These are phyloP conservation scores for Marvania coccoides DNA, from an alignment of 139 green algal genomes.

Conservation along the genomic window DNA sequence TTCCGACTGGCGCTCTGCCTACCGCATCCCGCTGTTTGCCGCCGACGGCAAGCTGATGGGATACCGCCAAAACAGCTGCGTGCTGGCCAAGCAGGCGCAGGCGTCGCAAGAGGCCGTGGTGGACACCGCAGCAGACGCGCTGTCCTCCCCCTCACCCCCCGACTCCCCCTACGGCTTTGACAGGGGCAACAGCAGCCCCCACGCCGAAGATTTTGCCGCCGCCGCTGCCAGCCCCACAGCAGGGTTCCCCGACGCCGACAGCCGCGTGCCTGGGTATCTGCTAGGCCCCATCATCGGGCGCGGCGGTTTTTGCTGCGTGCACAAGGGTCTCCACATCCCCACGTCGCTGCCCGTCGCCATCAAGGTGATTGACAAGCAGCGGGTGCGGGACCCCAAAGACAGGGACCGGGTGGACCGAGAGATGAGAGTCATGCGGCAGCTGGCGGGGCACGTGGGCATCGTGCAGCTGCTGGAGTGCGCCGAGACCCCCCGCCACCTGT, in stretches of 20 bases:
- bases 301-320: constrained; percentile 75
- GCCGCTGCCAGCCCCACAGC: neutral
- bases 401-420: constrained; percentile 60
- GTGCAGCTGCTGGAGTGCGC: constrained; percentile 70
- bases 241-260: constrained; percentile 20
- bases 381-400: constrained; percentile 47
- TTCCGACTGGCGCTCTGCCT: neutral
- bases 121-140: neutral
- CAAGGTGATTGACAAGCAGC: constrained; percentile 81
- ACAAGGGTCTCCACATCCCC: constrained; percentile 53
- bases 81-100: neutral
- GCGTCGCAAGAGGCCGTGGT: neutral
- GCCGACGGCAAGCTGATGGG: constrained; percentile 19
- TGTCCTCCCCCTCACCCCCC: neutral
- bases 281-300: constrained; percentile 72
- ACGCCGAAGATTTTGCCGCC: constrained; percentile 1
- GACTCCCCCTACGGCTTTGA: neutral
- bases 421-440: constrained; percentile 70
- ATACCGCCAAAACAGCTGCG: constrained; percentile 27
- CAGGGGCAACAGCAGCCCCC: neutral
- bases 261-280: constrained; percentile 55
- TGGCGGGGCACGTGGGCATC: constrained; percentile 50
- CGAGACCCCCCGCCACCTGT: constrained; percentile 54
- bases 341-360: constrained; percentile 60
- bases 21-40: constrained; percentile 21